phyloP scores from a whole-genome alignment of 2,329 filamentous ascomycete genomes.

The Ilyonectria sp. region DNA sequence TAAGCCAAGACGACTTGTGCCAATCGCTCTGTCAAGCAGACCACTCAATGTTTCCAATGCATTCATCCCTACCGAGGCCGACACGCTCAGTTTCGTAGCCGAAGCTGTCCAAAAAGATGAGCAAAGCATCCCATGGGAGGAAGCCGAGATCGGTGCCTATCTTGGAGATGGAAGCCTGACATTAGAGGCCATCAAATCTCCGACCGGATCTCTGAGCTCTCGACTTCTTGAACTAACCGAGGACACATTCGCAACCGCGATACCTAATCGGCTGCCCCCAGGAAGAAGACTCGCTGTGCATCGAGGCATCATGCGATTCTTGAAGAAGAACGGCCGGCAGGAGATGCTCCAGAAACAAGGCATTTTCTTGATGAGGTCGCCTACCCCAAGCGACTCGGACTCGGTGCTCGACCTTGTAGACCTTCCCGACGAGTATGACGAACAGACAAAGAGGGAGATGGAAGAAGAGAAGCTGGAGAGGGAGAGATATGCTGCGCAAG shows the following conservation, averaged over 20 bases:
- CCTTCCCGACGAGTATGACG: constrained; percentile 59
- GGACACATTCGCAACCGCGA: constrained; percentile 47
- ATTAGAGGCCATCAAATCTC: constrained; percentile 42
- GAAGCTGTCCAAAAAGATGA: not conserved
- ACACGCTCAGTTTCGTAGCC: constrained; percentile 26
- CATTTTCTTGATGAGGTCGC: constrained; percentile 29
- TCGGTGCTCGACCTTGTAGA: constrained; percentile 62
- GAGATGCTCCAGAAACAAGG: constrained; percentile 32
- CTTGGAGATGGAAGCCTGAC: constrained; percentile 54
- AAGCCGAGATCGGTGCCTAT: constrained; percentile 49
- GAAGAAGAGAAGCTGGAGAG: constrained; percentile 56
- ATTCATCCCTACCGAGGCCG: constrained; percentile 47
- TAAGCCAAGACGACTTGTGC: constrained; percentile 50
- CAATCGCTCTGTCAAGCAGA: constrained; percentile 41
- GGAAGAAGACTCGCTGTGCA: constrained; percentile 63
- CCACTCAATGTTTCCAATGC: constrained; percentile 34
- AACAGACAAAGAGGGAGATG: constrained; percentile 74
- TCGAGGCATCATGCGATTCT: constrained; percentile 57
- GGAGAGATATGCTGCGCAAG: constrained; percentile 19
- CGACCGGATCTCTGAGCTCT: constrained; percentile 41
- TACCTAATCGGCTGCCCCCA: constrained; percentile 52
- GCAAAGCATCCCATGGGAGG: constrained; percentile 42
- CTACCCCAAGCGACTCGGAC: constrained; percentile 41
- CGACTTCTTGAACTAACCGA: constrained; percentile 38
- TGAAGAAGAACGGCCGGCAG: constrained; percentile 50